These are phyloP conservation scores for sunflower (Helianthus annuus) DNA, from an alignment of 129 eudicot species.

Conservation along the genomic window DNA sequence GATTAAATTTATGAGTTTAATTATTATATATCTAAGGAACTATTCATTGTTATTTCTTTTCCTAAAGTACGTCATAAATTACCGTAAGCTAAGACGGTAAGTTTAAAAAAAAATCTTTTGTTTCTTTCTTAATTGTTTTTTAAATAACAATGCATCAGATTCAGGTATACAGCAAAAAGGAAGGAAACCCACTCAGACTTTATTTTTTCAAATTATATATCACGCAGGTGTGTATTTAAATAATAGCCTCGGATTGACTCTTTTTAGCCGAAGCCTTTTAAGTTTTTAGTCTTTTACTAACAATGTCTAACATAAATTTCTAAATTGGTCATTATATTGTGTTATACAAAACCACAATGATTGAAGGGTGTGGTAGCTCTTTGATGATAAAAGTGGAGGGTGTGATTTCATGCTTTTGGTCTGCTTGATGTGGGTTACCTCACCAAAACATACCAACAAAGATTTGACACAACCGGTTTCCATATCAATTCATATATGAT, in stretches of 20 bases:
- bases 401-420: constrained; percentile 36
- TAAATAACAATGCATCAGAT: no score
- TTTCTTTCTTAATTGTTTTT: no score
- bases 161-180: no score
- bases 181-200: no score
- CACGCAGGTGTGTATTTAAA: no score
- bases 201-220: no score
- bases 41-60: not conserved
- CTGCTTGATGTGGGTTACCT: constrained; percentile 33
- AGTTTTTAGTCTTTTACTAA: not conserved
- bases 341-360: not conserved
- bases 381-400: constrained; percentile 19
- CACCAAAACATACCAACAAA: constrained; percentile 24
- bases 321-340: not conserved
- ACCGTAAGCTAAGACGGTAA: no score
- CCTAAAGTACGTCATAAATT: no score
- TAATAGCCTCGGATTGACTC: not conserved
- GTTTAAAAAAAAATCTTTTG: no score
- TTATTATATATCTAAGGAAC: not conserved
- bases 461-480: constrained; percentile 15
- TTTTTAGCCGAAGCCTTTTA: not conserved
- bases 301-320: not conserved
- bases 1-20: not conserved
- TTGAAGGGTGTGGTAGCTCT: constrained; percentile 17
- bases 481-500: no score